phyloP scores from a whole-genome alignment of 2,329 filamentous ascomycete genomes.

The Alternaria novae-zelandiae region DNA sequence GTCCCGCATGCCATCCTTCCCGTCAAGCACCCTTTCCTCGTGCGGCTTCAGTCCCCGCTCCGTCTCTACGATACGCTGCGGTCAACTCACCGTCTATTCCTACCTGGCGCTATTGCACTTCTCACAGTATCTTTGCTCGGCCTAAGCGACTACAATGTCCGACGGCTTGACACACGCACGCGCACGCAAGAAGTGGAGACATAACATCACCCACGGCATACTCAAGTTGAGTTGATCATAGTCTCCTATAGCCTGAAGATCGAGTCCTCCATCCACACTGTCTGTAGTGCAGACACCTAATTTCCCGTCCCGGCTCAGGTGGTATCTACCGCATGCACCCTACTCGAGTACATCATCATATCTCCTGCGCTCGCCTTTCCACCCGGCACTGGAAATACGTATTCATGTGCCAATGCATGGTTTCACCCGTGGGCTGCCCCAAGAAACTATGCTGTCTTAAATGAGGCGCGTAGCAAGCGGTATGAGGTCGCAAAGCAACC shows the following conservation, averaged over 20 bases:
- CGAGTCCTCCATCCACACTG: not conserved
- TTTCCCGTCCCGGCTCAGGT: constrained; percentile 33
- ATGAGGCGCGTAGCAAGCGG: not conserved
- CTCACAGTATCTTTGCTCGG: constrained; percentile 5
- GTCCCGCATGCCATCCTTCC: constrained; percentile 5
- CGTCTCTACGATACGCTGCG: constrained; percentile 1
- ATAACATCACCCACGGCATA: constrained; percentile 1
- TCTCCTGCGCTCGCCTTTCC: constrained; percentile 2
- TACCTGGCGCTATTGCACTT: constrained; percentile 4
- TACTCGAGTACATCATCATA: constrained; percentile 12
- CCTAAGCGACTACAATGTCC: constrained; percentile 25
- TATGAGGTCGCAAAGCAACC: constrained; percentile 4
- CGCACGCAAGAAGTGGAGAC: constrained; percentile 24
- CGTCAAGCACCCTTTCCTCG: constrained; percentile 1
- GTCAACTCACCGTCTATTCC: not conserved
- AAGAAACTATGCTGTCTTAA: not conserved
- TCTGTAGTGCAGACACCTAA: constrained; percentile 15
- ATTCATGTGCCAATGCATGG: not conserved
- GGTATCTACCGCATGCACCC: constrained; percentile 29
- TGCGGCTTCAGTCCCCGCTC: not conserved
- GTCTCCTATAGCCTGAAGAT: constrained; percentile 8
- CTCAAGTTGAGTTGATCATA: constrained; percentile 20
- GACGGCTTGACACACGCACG: constrained; percentile 31
- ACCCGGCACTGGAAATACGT: not conserved
- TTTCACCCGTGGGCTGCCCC: not conserved